A percentile compares a stretch with the other conserved stretches of the same genome.
Conservation (phyloP, 805 yeast species). For the Candida koratica region DNA sequence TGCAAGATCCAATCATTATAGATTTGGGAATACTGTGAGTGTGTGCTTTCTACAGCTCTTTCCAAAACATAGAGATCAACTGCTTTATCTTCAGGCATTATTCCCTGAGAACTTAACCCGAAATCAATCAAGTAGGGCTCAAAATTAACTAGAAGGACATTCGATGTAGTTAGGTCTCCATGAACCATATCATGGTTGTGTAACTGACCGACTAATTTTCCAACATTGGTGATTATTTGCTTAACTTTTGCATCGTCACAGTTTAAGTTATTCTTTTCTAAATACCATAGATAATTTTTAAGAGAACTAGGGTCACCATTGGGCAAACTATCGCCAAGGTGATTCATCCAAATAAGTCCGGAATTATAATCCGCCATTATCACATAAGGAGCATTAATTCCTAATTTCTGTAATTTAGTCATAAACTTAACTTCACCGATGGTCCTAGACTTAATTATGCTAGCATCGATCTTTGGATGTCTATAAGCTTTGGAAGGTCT, state of each 20-base stretch:
- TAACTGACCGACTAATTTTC: conserved; percentile 61
- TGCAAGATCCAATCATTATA: conserved; percentile 70
- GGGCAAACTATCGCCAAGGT: conserved; percentile 53
- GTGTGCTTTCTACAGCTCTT: conserved; percentile 87
- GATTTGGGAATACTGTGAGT: conserved; percentile 62
- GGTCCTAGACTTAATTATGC: conserved; percentile 76
- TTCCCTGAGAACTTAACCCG: conserved; percentile 78
- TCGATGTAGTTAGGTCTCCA: conserved; percentile 92
- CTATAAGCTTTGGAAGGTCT: conserved; percentile 90
- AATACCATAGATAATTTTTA: conserved; percentile 70
- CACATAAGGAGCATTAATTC: conserved; percentile 67
- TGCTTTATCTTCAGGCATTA: conserved; percentile 85
- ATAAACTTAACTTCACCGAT: conserved; percentile 78
- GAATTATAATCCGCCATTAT: conserved; percentile 70
- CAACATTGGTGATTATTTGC: conserved; percentile 50
- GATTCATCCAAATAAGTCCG: conserved; percentile 90
- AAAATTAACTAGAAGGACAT: conserved; percentile 50
- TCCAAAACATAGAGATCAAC: conserved; percentile 95
- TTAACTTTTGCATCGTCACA: conserved; percentile 37
- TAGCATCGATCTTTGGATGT: conserved; percentile 74
- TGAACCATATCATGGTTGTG: conserved; percentile 80
- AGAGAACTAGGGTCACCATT: conserved; percentile 56
- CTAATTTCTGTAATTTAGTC: conserved; percentile 50
- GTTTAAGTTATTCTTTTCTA: conserved; percentile 31
- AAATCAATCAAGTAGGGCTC: conserved; percentile 78